Percentiles rank a stretch among this genome's conserved stretches.
Evolutionary conservation across 2,329 filamentous ascomycete genomes (phyloP).

Genomic region (Herpotrichia juniperi): DNA sequence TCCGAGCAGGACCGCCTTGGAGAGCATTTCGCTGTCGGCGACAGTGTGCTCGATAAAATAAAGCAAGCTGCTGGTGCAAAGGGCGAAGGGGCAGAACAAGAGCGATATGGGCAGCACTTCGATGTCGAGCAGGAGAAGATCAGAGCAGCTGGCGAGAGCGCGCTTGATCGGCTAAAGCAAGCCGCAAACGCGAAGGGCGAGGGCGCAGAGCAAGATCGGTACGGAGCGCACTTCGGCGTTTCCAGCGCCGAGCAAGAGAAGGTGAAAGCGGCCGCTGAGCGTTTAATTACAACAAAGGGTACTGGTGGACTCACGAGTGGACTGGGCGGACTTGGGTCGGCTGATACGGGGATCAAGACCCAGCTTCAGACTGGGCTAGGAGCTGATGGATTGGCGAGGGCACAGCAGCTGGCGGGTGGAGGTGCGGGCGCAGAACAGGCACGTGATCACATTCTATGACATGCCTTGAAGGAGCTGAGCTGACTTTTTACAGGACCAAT

Average conservation of each 20-base stretch:
- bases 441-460: neutral
- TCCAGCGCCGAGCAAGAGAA: conserved; percentile 24
- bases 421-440: conserved; percentile 43
- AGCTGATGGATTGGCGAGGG: conserved; percentile 36
- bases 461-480: neutral
- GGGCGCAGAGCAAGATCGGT: conserved; percentile 41
- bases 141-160: conserved; percentile 19
- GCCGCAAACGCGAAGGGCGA: conserved; percentile 27
- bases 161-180: conserved; percentile 25
- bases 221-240: conserved; percentile 34
- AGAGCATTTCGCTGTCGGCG: conserved; percentile 31
- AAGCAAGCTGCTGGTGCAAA: conserved; percentile 7
- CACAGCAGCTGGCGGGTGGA: conserved; percentile 33
- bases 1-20: conserved; percentile 42
- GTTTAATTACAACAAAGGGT: conserved; percentile 27
- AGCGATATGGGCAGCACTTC: conserved; percentile 13
- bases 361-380: conserved; percentile 29
- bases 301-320: too few relatives aligned
- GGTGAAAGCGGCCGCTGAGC: conserved; percentile 29
- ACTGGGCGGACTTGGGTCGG: conserved; percentile 37
- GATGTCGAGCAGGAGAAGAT: conserved; percentile 10
- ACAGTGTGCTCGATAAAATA: conserved; percentile 4
- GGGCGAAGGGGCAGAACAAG: conserved; percentile 16
- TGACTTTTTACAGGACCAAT: conserved; percentile 11
- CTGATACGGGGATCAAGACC: conserved; percentile 33